Evolutionary conservation across 495 filamentous ascomycete genomes (phyloP).

Genomic region (Lichina pygmaea): DNA sequence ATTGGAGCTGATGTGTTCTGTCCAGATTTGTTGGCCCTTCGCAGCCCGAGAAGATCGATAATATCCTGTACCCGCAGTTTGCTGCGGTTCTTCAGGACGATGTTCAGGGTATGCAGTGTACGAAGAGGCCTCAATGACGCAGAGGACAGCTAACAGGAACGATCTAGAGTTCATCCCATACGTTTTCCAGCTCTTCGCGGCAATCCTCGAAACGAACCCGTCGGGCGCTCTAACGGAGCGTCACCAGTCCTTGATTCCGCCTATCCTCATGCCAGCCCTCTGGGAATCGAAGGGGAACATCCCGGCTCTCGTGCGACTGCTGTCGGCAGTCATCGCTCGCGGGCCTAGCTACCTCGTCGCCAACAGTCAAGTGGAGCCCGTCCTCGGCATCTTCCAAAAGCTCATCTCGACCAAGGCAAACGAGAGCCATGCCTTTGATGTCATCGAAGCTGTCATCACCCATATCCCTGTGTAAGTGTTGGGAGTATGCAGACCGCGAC

Average conservation of each 20-base stretch:
- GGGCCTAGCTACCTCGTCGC: constrained; percentile 40
- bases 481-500: background rate
- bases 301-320: constrained; percentile 60
- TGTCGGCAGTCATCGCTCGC: constrained; percentile 63
- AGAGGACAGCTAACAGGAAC: constrained; percentile 3
- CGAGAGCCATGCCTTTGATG: constrained; percentile 64
- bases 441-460: constrained; percentile 53
- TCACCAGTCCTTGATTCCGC: constrained; percentile 47
- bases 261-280: constrained; percentile 43
- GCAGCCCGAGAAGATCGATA: constrained; percentile 47
- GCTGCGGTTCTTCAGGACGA: constrained; percentile 47
- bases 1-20: background rate
- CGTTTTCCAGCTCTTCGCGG: constrained; percentile 82
- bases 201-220: constrained; percentile 62
- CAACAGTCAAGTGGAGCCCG: constrained; percentile 49
- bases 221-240: constrained; percentile 41
- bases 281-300: constrained; percentile 89
- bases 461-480: constrained; percentile 38
- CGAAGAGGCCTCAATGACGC: background rate
- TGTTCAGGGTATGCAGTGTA: constrained; percentile 34
- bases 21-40: constrained; percentile 36
- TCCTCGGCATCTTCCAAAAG: constrained; percentile 81
- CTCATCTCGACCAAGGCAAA: constrained; percentile 45
- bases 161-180: constrained; percentile 74
- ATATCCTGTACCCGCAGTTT: constrained; percentile 52